Evolutionary conservation across 306 rosid genomes (phyloP).

Genomic region (Ormosia emarginata): DNA sequence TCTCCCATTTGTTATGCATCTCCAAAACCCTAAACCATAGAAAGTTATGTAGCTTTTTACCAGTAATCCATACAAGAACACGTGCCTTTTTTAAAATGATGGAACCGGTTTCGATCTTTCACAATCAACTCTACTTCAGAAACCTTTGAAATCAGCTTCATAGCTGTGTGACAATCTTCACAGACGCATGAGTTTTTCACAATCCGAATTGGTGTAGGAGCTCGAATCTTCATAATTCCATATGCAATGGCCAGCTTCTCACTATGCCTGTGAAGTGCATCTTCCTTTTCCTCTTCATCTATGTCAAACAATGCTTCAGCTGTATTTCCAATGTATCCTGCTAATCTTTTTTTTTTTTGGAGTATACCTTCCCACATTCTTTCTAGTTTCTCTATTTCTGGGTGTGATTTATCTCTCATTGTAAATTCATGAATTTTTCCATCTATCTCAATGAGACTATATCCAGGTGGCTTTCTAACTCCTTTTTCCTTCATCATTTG

Average conservation of each 20-base stretch:
- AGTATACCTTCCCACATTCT: constrained; percentile 42
- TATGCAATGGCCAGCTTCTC: constrained; percentile 51
- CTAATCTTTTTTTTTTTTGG: constrained; percentile 34
- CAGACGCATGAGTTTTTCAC: constrained; percentile 45
- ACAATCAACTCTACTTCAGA: constrained; percentile 40
- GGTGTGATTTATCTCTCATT: constrained; percentile 39
- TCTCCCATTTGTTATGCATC: not conserved
- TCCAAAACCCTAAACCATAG: not conserved
- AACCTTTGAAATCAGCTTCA: constrained; percentile 36
- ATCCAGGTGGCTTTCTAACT: not conserved
- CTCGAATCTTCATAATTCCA: constrained; percentile 36
- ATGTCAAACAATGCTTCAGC: constrained; percentile 43
- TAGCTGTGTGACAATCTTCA: constrained; percentile 50
- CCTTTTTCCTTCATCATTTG: not conserved
- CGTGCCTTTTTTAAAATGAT: constrained; percentile 37
- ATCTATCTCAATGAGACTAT: constrained; percentile 30
- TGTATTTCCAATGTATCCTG: constrained; percentile 40
- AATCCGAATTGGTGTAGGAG: constrained; percentile 34
- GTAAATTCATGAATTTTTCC: constrained; percentile 44
- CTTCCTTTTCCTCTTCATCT: constrained; percentile 52
- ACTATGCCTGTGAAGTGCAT: constrained; percentile 46
- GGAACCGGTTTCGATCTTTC: constrained; percentile 47
- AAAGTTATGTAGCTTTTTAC: constrained; percentile 1
- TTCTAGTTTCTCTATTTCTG: constrained; percentile 42
- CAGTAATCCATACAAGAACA: constrained; percentile 49